Evolutionary conservation across 2,329 filamentous ascomycete species (phyloP), one percentile per base, ranked within the genome.

Genomic region (Neonectria magnoliae): DNA sequence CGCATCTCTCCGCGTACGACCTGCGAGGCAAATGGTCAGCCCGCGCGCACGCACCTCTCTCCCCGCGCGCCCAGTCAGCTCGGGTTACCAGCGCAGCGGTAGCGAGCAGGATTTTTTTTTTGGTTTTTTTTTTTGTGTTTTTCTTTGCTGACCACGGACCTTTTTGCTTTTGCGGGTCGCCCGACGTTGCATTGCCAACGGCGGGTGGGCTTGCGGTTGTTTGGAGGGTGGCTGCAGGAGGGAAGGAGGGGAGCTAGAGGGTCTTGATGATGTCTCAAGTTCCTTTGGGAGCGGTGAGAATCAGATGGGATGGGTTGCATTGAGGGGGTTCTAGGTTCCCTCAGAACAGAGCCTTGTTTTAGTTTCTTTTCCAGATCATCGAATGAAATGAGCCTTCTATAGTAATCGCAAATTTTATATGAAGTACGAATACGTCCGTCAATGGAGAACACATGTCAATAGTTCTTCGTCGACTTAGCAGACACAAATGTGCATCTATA

Each of bases 161-260:
- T 13, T 50, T 51, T 31, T 50, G 27, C 29, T 51, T 51, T 51
- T 36, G 48, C 48, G n/a, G 45, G 10, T 51, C 27, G n/a, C 27
- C 27, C 48, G 48, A 51, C 10, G 48, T 51, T 51, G 18, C 48
- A 51, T 51, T 20, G 48, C 29, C 29, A 50, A 50, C 47, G 47
- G 47, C 47, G 25, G 11, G 11, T 14, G 33, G 33, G 33, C 20
- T 47, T 47, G 9, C 11, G 16, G 16, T 6, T 22, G 14, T 51
- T 51, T 33, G 11, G 27, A 29, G 36, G 29, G 20, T 50, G 27
- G 47, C 47, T 50, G 47, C 47, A 51, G 48, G 29, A 51, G 22
- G 11, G 29, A 20, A 10, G 29, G 47, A n/a, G 25, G 7, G 16
- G 9, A 5, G 16, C 25, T 16, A 3, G 11, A n/a, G n/a, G 38